These are phyloP conservation scores for Tylopilus sp. DNA, from an alignment of 768 basidiomycete species.

Conservation along the genomic window DNA sequence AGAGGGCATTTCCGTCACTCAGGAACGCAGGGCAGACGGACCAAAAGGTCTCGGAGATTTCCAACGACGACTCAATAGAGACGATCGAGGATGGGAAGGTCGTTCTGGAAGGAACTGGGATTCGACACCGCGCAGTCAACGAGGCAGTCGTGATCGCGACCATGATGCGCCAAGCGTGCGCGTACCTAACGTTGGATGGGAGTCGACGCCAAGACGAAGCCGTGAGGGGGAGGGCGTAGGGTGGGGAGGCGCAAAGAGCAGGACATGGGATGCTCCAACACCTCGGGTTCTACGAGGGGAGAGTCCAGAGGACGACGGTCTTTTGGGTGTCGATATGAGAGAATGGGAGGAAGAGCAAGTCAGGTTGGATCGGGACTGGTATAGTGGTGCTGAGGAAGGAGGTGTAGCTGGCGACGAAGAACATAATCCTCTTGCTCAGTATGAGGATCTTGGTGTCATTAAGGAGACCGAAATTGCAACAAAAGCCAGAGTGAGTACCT, in stretches of 20 bases:
- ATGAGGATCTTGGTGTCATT: constrained; percentile 72
- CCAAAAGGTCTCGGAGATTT: constrained; percentile 90
- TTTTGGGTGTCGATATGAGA: constrained; percentile 64
- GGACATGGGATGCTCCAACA: constrained; percentile 83
- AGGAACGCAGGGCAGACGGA: constrained; percentile 52
- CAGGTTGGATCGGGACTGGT: constrained; percentile 93
- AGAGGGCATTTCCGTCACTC: constrained; percentile 72
- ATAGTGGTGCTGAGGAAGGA: constrained; percentile 86
- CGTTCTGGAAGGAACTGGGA: constrained; percentile 46
- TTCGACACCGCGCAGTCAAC: constrained; percentile 59
- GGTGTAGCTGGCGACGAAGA: constrained; percentile 86
- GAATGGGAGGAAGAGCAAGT: constrained; percentile 99
- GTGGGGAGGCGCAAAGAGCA: constrained; percentile 55
- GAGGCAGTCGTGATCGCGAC: constrained; percentile 33
- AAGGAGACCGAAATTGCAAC: constrained; percentile 74
- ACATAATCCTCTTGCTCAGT: constrained; percentile 89
- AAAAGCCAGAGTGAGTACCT: constrained; percentile 61
- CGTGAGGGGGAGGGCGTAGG: constrained; percentile 55
- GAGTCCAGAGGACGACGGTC: constrained; percentile 67
- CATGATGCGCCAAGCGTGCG: constrained; percentile 79
- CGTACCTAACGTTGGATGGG: constrained; percentile 92
- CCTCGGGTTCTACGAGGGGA: constrained; percentile 63
- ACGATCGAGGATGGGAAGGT: constrained; percentile 49
- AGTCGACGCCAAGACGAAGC: constrained; percentile 75
- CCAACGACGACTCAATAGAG: constrained; percentile 85